phyloP scores from a whole-genome alignment of 345 rosid species.

The Eucalyptus shirleyi region DNA sequence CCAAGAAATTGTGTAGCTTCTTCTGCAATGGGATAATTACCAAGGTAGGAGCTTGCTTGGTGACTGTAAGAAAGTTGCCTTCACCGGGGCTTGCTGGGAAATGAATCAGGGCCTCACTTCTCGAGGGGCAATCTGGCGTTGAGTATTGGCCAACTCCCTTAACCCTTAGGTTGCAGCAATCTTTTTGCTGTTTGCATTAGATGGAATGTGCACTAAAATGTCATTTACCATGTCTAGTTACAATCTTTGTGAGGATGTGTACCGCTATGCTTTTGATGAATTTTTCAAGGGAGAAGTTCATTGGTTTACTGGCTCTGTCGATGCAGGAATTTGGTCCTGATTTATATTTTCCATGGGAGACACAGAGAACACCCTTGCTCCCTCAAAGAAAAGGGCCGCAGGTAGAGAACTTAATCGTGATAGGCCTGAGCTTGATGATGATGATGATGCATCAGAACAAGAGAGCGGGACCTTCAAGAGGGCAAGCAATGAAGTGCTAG shows the following conservation, averaged over 20 bases:
- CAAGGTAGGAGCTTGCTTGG: not conserved
- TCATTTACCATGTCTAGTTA: not conserved
- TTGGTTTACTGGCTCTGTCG: not conserved
- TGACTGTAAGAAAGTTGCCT: not conserved
- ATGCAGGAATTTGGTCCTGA: not conserved
- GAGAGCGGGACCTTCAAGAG: constrained; percentile 81
- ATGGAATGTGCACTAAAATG: not conserved
- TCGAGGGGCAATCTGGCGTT: not conserved
- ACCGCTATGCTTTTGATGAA: not conserved
- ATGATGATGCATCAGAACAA: constrained; percentile 46
- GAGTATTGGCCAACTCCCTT: not conserved
- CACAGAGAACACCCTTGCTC: constrained; percentile 52
- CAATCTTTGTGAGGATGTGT: not conserved
- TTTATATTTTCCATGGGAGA: constrained; percentile 46
- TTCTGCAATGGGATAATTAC: not conserved
- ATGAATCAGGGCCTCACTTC: not conserved
- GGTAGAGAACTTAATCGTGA: constrained; percentile 76
- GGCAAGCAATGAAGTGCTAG: constrained; percentile 85
- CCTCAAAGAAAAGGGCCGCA: constrained; percentile 98
- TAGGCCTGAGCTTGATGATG: constrained; percentile 79
- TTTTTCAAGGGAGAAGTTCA: not conserved
- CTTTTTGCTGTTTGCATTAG: not conserved
- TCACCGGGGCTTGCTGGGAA: not conserved
- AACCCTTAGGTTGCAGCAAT: not conserved
- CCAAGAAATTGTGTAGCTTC: not conserved